Conservation (phyloP, 371 early-diverging fungal species). For the Actinomortierella wolfii region DNA sequence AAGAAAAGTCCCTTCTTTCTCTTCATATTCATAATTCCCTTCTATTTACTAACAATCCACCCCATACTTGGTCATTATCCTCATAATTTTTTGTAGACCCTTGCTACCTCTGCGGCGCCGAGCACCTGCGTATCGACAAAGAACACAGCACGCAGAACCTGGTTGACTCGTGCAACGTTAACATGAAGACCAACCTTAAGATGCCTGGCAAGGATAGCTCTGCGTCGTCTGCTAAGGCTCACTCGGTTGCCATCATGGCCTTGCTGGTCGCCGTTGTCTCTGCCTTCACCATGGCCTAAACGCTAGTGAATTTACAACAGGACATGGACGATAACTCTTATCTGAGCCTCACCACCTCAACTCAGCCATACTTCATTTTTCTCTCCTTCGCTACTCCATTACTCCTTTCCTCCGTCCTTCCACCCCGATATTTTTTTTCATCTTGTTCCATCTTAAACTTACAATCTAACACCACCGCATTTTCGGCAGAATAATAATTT, state of each 20-base stretch:
- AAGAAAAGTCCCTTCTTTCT: neutral
- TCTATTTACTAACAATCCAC: neutral
- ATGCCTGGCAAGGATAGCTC: conserved; percentile 33
- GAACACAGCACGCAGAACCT: conserved; percentile 25
- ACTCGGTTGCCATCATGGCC: conserved; percentile 12
- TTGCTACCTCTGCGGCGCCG: conserved; percentile 35
- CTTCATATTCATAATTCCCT: neutral
- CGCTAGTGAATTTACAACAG: no score
- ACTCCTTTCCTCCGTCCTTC: no score
- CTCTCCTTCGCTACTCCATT: no score
- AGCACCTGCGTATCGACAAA: conserved; percentile 29
- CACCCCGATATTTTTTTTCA: no score
- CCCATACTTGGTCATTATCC: neutral
- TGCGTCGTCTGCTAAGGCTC: conserved; percentile 15
- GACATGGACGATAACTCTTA: no score
- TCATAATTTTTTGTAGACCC: conserved; percentile 14
- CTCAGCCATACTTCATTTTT: no score
- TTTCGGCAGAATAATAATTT: no score
- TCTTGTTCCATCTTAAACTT: no score
- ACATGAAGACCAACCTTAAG: conserved; percentile 30
- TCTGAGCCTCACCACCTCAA: no score
- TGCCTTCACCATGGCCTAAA: conserved; percentile 16
- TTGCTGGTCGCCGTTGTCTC: conserved; percentile 18
- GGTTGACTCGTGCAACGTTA: conserved; percentile 33
- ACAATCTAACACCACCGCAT: no score